phyloP scores from a whole-genome alignment of 106 monocot species.

The Allium cepa region DNA sequence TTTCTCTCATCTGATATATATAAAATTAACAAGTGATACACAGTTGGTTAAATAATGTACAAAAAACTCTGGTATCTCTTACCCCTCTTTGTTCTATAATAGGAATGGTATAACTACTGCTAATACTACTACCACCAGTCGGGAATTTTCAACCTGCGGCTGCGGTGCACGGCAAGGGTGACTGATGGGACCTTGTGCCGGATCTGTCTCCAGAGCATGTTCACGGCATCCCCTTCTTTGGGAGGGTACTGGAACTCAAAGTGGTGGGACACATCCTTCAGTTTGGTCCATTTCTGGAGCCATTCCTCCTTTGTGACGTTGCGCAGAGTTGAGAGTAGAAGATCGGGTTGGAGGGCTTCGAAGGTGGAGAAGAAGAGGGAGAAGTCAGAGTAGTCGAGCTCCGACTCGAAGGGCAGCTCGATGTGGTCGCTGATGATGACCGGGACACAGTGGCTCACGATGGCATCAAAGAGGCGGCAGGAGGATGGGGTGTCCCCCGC shows the following conservation, averaged over 20 bases:
- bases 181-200: constrained; percentile 56
- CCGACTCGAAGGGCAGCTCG: constrained; percentile 91
- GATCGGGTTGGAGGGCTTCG: constrained; percentile 55
- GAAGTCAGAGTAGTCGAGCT: constrained; percentile 76
- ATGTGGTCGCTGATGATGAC: constrained; percentile 80
- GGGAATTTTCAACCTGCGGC: constrained; percentile 63
- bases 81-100: too few relatives aligned
- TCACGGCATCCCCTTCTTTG: constrained; percentile 68
- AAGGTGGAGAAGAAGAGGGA: constrained; percentile 69
- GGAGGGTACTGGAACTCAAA: constrained; percentile 77
- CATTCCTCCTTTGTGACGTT: constrained; percentile 54
- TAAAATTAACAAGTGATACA: too few relatives aligned
- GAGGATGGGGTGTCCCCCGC: constrained; percentile 98
- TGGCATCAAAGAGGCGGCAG: constrained; percentile 93
- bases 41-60: too few relatives aligned
- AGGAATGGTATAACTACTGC: too few relatives aligned
- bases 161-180: constrained; percentile 61
- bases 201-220: constrained; percentile 89
- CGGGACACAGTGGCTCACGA: constrained; percentile 90
- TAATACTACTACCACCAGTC: constrained; percentile 62
- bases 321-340: constrained; percentile 46
- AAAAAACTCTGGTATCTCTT: too few relatives aligned
- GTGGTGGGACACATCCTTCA: constrained; percentile 69
- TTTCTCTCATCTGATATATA: too few relatives aligned
- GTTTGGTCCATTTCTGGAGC: constrained; percentile 63